These are phyloP conservation scores for Rostrohypoxylon terebratum DNA, from an alignment of 495 filamentous ascomycete species.

Conservation along the genomic window DNA sequence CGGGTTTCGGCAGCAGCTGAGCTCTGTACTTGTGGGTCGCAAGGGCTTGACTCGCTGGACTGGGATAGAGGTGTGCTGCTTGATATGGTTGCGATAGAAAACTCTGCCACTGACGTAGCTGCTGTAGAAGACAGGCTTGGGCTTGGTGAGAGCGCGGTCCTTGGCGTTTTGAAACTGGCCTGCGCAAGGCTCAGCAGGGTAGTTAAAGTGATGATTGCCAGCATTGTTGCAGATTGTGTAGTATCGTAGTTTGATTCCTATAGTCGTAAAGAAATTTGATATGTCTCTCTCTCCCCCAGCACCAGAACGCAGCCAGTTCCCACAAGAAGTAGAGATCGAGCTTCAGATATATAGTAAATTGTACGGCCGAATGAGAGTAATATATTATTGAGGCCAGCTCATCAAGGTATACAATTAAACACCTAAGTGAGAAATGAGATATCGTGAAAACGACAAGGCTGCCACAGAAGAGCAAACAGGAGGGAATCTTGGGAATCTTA, in stretches of 20 bases:
- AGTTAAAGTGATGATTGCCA: slow-evolving; percentile 22
- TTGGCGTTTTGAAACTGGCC: slow-evolving; percentile 41
- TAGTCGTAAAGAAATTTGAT: neutral
- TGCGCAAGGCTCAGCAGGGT: slow-evolving; percentile 30
- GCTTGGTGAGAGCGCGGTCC: slow-evolving; percentile 26
- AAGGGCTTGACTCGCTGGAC: neutral
- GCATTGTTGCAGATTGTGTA: slow-evolving; percentile 23
- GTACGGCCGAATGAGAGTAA: slow-evolving; percentile 15
- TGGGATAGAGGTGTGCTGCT: neutral
- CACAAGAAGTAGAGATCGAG: neutral
- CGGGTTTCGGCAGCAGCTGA: neutral
- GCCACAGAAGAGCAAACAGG: slow-evolving; percentile 7
- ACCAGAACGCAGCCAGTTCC: neutral
- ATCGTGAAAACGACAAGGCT: slow-evolving; percentile 11
- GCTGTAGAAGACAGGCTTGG: slow-evolving; percentile 18
- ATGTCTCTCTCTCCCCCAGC: neutral
- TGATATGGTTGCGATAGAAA: slow-evolving; percentile 11
- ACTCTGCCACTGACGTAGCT: neutral
- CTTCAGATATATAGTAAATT: slow-evolving; percentile 6
- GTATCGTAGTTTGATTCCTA: neutral
- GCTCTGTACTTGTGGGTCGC: neutral
- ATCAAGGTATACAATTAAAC: neutral
- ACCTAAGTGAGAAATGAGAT: neutral
- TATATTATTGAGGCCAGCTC: slow-evolving; percentile 32
- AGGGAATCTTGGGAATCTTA: neutral